A percentile compares a stretch with the other conserved stretches of the same genome.
These are phyloP conservation scores for Mycena galericulata DNA, from an alignment of 768 basidiomycete species.

Conservation along the genomic window DNA sequence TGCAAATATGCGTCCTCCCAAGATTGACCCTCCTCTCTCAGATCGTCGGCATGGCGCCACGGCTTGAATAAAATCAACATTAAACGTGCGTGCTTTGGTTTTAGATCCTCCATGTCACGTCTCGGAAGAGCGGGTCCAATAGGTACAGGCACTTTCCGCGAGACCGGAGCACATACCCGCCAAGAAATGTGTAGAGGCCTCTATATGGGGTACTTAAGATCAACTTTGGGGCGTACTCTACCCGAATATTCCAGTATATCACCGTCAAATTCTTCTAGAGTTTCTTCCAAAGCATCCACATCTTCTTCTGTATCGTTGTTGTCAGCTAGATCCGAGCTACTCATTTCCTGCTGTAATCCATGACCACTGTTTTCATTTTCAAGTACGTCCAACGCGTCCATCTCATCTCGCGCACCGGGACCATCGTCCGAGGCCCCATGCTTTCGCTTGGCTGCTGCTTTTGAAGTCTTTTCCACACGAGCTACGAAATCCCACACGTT, in stretches of 20 bases:
- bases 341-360: no score
- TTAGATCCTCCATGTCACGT: slow-evolving; percentile 33
- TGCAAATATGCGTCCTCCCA: slow-evolving; percentile 44
- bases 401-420: no score
- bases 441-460: neutral
- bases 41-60: slow-evolving; percentile 45
- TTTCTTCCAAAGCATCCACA: neutral
- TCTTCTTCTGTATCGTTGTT: no score
- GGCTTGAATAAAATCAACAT: slow-evolving; percentile 52
- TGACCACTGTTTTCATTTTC: no score
- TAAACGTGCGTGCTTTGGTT: slow-evolving; percentile 34
- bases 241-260: neutral
- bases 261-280: neutral
- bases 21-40: slow-evolving; percentile 28
- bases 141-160: slow-evolving; percentile 44
- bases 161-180: neutral
- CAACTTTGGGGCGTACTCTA: neutral
- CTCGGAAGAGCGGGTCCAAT: slow-evolving; percentile 50
- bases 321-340: no score
- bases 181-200: slow-evolving; percentile 37
- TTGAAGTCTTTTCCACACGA: neutral
- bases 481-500: neutral
- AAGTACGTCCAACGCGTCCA: no score
- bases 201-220: slow-evolving; percentile 31
- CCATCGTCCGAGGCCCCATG: neutral